Conservation (phyloP, 2,329 filamentous ascomycete species). For the Colletotrichum lindemuthianum region DNA sequence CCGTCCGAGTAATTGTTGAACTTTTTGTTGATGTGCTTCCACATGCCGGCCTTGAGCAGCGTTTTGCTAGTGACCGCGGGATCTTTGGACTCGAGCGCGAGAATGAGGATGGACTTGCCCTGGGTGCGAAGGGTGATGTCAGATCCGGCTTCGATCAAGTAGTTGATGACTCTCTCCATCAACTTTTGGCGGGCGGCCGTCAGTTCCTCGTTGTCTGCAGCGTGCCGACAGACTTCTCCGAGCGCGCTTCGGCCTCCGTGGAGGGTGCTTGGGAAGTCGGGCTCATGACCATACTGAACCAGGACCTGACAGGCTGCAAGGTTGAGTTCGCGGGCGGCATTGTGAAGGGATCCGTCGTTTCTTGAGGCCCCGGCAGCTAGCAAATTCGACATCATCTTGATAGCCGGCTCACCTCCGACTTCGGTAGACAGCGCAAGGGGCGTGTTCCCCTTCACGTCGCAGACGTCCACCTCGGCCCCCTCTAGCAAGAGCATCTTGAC, state of each 20-base stretch:
- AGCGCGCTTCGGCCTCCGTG: conserved; percentile 72
- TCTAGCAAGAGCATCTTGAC: conserved; percentile 66
- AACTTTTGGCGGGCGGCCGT: conserved; percentile 59
- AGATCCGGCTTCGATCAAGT: conserved; percentile 65
- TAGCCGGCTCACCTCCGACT: conserved; percentile 62
- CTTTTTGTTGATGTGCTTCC: conserved; percentile 71
- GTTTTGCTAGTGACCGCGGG: conserved; percentile 65
- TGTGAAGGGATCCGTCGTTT: conserved; percentile 75
- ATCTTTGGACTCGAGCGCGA: conserved; percentile 68
- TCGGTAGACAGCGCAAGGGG: conserved; percentile 69
- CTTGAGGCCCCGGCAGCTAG: conserved; percentile 65
- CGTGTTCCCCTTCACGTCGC: conserved; percentile 66
- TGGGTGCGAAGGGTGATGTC: conserved; percentile 65
- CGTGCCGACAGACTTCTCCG: conserved; percentile 70
- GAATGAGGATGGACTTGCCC: conserved; percentile 67
- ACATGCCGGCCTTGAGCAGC: conserved; percentile 71
- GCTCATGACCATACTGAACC: conserved; percentile 67
- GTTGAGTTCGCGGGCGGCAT: conserved; percentile 69
- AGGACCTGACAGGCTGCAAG: conserved; percentile 65
- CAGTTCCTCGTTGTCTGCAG: conserved; percentile 57
- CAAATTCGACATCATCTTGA: conserved; percentile 64
- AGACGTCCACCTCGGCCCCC: conserved; percentile 68
- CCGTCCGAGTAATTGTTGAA: conserved; percentile 65
- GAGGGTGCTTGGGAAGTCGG: conserved; percentile 71
- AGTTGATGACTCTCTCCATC: conserved; percentile 66